phyloP scores from a whole-genome alignment of 2,329 filamentous ascomycete genomes.

The Alternaria sp. region DNA sequence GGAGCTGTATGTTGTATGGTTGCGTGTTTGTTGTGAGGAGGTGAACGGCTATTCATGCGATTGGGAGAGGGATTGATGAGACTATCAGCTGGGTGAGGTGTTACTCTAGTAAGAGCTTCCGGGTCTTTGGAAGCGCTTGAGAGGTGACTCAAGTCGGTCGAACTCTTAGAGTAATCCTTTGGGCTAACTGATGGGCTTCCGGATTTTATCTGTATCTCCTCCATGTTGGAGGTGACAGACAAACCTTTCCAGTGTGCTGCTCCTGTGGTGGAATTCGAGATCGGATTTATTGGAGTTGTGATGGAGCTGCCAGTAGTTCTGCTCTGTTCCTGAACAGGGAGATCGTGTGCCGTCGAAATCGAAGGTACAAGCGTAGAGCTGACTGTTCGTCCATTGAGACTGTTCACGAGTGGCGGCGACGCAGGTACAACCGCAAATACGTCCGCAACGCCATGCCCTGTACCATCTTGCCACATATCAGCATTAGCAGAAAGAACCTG shows the following conservation, averaged over 20 bases:
- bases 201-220: neutral
- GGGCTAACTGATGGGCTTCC: neutral
- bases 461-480: conserved; percentile 31
- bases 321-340: neutral
- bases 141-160: neutral
- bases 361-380: neutral
- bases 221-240: no score
- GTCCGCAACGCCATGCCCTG: conserved; percentile 25
- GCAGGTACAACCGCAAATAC: conserved; percentile 13
- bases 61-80: neutral
- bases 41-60: neutral
- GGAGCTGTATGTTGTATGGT: neutral
- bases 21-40: neutral
- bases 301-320: no score
- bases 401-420: neutral
- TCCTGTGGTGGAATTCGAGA: neutral
- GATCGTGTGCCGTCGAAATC: no score
- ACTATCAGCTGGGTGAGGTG: no score
- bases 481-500: conserved; percentile 23
- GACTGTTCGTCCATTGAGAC: no score
- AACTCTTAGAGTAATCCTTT: neutral
- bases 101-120: neutral
- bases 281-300: neutral
- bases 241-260: neutral
- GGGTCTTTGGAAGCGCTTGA: neutral